A percentile compares a stretch with the other conserved stretches of the same genome.
phyloP scores from a whole-genome alignment of 192 early-diverging fungal genomes.

The Thamnidium elegans region DNA sequence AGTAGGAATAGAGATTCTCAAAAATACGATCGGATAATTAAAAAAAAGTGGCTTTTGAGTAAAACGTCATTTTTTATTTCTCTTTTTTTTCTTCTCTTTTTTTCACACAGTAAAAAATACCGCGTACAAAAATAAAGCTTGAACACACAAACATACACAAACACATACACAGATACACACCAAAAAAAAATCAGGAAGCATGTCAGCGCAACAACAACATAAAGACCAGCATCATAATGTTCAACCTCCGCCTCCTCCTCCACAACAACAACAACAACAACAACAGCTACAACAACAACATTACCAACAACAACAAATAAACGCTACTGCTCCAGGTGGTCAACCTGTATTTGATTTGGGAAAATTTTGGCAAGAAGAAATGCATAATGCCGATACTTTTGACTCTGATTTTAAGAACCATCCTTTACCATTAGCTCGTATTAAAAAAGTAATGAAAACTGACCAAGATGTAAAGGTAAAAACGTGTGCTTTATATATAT shows the following conservation, averaged over 20 bases:
- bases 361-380: slow-evolving; percentile 72
- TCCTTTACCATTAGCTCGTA: slow-evolving; percentile 86
- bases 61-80: too few species aligned
- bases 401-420: slow-evolving; percentile 89
- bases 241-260: slow-evolving; percentile 16
- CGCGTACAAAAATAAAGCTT: too few species aligned
- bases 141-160: too few species aligned
- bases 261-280: too few species aligned
- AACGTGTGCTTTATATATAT: too few species aligned
- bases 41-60: too few species aligned
- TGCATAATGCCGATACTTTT: slow-evolving; percentile 59
- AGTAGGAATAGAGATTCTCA: too few species aligned
- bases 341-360: slow-evolving; percentile 42
- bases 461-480: slow-evolving; percentile 93
- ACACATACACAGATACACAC: too few species aligned
- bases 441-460: slow-evolving; percentile 98
- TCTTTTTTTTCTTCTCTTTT: too few species aligned
- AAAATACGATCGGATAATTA: too few species aligned
- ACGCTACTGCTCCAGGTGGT: slow-evolving; percentile 27
- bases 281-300: slow-evolving; percentile 6
- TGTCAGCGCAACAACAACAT: slow-evolving; percentile 8
- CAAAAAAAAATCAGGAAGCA: neutral
- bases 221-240: slow-evolving; percentile 11
- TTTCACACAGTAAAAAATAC: too few species aligned
- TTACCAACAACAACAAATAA: neutral